Base-by-base conservation (phyloP, 805 yeast genomes). In the Wickerhamomyces bisporus region DNA sequence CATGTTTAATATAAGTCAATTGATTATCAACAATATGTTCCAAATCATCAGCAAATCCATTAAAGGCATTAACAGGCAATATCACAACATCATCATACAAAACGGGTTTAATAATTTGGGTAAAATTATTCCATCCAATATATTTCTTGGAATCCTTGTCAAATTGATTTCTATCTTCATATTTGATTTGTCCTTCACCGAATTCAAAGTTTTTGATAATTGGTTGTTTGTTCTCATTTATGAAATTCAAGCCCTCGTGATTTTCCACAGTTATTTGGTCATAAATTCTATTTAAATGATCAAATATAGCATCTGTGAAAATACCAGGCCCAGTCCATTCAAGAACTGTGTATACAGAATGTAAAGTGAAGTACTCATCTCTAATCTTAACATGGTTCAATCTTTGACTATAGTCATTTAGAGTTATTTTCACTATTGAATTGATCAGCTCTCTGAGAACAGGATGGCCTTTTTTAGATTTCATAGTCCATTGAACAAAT, bases 401-500 rank as follows among this genome's bases (percentile, higher is more conserved):
- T 60, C 21, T 60, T 53, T 1, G 61, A 21, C 52, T 45, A 30
- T 64, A 60, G 32, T 71, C 52, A 16, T 68, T 61, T 38, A 73
- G 58, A 9, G 81, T 74, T 17, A 64, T 57, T 36, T 74, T 75
- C 2, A 73, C 74, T 44, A 78, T 77, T 38, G 61, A 63, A 6
- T 77, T 69, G 40, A 78, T 72, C 32, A 75, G 52, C 46, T 74
- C 76, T 35, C 78, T 67, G 44, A 75, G 64, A 19, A 77, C 60
- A 11, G 83, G 83, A 54, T 78, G 84, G 26, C 79, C 75, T 6
- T 78, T 75, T 49, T 73, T 77, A 18, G 79, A 68, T 55, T 76
- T 80, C 32, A 78, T 60, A 8, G 79, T 70, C 69, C 80, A 78
- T 52, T 78, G 82, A 36, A 79, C 78, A 48, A 77, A 72, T 51